A percentile compares a stretch with the other conserved stretches of the same genome.
phyloP scores from a whole-genome alignment of 1,284 basidiomycete species.

The Testicularia cyperi region DNA sequence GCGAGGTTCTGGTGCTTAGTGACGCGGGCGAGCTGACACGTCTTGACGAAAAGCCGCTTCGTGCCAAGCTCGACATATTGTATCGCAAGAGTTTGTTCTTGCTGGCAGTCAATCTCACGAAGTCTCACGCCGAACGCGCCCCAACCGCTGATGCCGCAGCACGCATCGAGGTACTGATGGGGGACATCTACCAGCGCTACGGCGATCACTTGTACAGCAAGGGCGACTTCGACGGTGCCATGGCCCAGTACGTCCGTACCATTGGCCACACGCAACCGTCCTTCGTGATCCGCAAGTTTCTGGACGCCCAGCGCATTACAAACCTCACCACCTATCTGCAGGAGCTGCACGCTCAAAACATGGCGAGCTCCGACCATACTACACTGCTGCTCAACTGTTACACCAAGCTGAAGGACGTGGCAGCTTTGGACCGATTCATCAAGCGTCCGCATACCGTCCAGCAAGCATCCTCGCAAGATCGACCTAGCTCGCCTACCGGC shows the following conservation, averaged over 20 bases:
- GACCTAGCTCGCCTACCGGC: not conserved
- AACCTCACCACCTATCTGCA: constrained; percentile 94
- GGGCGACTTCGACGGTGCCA: constrained; percentile 87
- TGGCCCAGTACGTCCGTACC: constrained; percentile 87
- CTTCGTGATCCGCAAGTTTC: constrained; percentile 93
- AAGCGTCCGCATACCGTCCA: constrained; percentile 63
- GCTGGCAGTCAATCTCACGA: constrained; percentile 50
- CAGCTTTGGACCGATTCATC: constrained; percentile 86
- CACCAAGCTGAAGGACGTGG: constrained; percentile 90
- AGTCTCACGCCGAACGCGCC: constrained; percentile 39
- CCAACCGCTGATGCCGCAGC: constrained; percentile 16
- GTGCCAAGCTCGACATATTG: constrained; percentile 51
- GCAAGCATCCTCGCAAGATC: no score
- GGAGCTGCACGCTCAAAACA: constrained; percentile 82
- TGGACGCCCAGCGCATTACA: constrained; percentile 92
- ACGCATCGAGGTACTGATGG: constrained; percentile 46
- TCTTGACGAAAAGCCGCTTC: constrained; percentile 49
- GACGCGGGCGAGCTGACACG: constrained; percentile 31
- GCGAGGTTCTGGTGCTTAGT: constrained; percentile 45
- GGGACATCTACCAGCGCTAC: constrained; percentile 66
- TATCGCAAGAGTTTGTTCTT: constrained; percentile 52
- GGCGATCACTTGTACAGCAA: constrained; percentile 89
- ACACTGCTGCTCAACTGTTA: constrained; percentile 78
- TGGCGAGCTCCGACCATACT: constrained; percentile 94
- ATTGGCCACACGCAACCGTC: constrained; percentile 87